These are phyloP conservation scores for Penicillium bialowiezense DNA, from an alignment of 495 filamentous ascomycete species.

Conservation along the genomic window DNA sequence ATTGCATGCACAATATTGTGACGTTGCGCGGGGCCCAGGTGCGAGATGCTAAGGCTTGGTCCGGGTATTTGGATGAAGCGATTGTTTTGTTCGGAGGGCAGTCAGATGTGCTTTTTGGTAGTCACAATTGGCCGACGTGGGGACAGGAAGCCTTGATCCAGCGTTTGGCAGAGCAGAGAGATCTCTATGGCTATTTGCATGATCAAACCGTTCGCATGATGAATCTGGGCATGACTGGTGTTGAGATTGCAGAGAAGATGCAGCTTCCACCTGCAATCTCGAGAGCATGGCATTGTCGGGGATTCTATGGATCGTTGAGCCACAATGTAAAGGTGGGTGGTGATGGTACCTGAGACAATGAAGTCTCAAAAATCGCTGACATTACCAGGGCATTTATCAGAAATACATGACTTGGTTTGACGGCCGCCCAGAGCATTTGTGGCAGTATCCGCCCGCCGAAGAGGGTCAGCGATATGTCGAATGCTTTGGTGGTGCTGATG, in stretches of 20 bases:
- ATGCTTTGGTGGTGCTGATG: constrained; percentile 20
- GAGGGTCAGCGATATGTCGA: constrained; percentile 25
- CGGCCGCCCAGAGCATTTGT: constrained; percentile 33
- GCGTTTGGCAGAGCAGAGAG: constrained; percentile 23
- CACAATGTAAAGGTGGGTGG: constrained; percentile 31
- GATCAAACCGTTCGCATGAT: constrained; percentile 30
- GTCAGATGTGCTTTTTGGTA: constrained; percentile 17
- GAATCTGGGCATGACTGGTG: constrained; percentile 20
- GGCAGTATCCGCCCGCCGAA: constrained; percentile 27
- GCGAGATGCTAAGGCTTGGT: constrained; percentile 18
- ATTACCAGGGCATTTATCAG: constrained; percentile 26
- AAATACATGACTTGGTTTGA: constrained; percentile 39
- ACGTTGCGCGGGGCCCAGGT: constrained; percentile 22
- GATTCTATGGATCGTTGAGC: constrained; percentile 32
- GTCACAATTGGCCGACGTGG: constrained; percentile 32
- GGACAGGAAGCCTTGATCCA: constrained; percentile 5
- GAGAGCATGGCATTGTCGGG: constrained; percentile 27
- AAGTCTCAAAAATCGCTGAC: no score
- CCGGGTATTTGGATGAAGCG: constrained; percentile 18
- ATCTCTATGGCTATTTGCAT: constrained; percentile 34
- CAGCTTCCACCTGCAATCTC: constrained; percentile 14
- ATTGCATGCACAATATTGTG: constrained; percentile 23
- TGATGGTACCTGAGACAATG: no score
- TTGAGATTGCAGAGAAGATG: constrained; percentile 34
- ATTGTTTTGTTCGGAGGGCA: constrained; percentile 10